Percentiles rank a stretch among this genome's conserved stretches.
These are phyloP conservation scores for Priceomyces fermenticarens DNA, from an alignment of 805 yeast species.

Conservation along the genomic window DNA sequence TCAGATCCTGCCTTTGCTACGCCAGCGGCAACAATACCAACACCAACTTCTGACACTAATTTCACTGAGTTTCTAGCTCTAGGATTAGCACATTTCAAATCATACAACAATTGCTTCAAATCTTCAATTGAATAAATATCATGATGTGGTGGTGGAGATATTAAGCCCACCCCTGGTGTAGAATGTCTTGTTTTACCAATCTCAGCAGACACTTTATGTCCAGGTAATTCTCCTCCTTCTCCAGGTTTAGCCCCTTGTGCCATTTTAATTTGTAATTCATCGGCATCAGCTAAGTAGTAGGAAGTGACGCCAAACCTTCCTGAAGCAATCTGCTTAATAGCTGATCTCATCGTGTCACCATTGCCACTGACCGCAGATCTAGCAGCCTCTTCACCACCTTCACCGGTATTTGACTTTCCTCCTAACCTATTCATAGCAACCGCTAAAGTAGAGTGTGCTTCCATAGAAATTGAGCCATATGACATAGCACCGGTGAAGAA, in stretches of 20 bases:
- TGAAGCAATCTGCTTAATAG: slow-evolving; percentile 96
- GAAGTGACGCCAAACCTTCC: slow-evolving; percentile 99
- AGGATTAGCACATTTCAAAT: slow-evolving; percentile 94
- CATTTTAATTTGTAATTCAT: slow-evolving; percentile 96
- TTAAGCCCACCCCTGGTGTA: slow-evolving; percentile 93
- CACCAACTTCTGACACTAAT: slow-evolving; percentile 97
- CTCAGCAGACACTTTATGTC: slow-evolving; percentile 80
- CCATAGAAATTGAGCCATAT: slow-evolving; percentile 97
- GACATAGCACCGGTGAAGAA: slow-evolving; percentile 99
- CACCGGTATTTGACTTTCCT: slow-evolving; percentile 98
- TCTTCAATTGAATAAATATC: slow-evolving; percentile 98
- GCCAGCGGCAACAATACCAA: slow-evolving; percentile 98
- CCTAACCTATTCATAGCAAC: slow-evolving; percentile 98
- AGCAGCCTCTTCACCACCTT: slow-evolving; percentile 98
- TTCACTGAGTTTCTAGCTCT: slow-evolving; percentile 96
- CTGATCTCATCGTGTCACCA: slow-evolving; percentile 98
- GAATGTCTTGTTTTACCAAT: slow-evolving; percentile 97
- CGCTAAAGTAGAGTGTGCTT: slow-evolving; percentile 95
- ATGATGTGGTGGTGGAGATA: slow-evolving; percentile 98
- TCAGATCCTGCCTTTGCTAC: slow-evolving; percentile 99
- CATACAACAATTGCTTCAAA: slow-evolving; percentile 93
- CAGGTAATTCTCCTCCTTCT: slow-evolving; percentile 99
- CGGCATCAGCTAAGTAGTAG: slow-evolving; percentile 90
- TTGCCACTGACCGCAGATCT: slow-evolving; percentile 74
- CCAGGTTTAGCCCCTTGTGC: slow-evolving; percentile 99